Evolutionary conservation across 768 basidiomycete species (phyloP).

Genomic region (Boletus rex-veris): DNA sequence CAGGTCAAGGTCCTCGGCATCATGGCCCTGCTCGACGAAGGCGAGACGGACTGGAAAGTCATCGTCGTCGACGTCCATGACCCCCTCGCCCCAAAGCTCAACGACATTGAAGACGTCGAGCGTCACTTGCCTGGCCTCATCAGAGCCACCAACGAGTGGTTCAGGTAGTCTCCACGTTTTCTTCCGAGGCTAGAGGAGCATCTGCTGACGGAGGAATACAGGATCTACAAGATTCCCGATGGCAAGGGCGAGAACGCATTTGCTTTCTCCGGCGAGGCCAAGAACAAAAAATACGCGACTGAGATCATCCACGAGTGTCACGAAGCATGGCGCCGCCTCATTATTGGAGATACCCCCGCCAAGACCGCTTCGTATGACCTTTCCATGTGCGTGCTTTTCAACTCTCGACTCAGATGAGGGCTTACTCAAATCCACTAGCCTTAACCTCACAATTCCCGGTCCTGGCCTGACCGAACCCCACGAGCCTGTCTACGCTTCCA

Average conservation of each 20-base stretch:
- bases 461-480: conserved; percentile 61
- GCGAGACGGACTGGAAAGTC: conserved; percentile 99
- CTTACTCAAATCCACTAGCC: conserved; percentile 42
- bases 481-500: conserved; percentile 57
- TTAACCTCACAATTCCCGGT: conserved; percentile 73
- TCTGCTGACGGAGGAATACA: conserved; percentile 28
- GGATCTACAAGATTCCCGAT: conserved; percentile 96
- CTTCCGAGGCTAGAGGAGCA: too few relatives aligned
- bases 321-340: conserved; percentile 95
- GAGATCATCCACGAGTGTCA: conserved; percentile 99
- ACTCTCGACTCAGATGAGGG: neutral
- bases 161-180: conserved; percentile 55
- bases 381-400: conserved; percentile 63
- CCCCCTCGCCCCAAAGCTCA: conserved; percentile 92
- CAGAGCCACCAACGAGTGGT: conserved; percentile 98
- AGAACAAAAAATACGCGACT: conserved; percentile 99
- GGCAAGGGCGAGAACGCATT: conserved; percentile 97
- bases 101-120: conserved; percentile 99
- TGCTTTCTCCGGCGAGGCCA: conserved; percentile 98
- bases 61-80: conserved; percentile 96
- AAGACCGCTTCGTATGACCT: conserved; percentile 72
- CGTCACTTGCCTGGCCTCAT: conserved; percentile 95
- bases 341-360: conserved; percentile 73
- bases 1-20: conserved; percentile 99
- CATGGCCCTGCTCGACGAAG: conserved; percentile 99